A percentile compares a stretch with the other conserved stretches of the same genome.
Conservation (phyloP, 2,329 filamentous ascomycete genomes). For the Talaromyces pinophilus region DNA sequence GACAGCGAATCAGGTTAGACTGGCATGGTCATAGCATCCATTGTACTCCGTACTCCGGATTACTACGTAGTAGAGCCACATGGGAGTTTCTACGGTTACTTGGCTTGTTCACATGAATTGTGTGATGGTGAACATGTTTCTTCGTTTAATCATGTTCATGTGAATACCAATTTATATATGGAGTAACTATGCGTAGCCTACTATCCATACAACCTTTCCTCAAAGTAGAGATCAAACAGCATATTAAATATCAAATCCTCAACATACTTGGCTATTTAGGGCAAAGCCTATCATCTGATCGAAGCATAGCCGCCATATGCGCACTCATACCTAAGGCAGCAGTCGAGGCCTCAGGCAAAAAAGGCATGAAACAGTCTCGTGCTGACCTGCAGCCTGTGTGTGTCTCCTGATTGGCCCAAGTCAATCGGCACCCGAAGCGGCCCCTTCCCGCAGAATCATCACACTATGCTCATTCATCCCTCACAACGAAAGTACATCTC, state of each 20-base stretch:
- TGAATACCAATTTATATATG: not conserved
- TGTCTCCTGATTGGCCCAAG: not conserved
- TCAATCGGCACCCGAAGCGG: conserved; percentile 4
- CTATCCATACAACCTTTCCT: not conserved
- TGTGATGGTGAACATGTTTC: not conserved
- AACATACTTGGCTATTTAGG: not conserved
- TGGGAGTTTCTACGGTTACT: not conserved
- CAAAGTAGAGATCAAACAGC: not conserved
- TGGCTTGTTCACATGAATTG: not conserved
- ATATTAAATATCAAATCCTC: not conserved
- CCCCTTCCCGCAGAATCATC: conserved; percentile 12
- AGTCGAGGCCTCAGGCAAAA: not conserved
- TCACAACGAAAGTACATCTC: not conserved
- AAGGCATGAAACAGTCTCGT: conserved; percentile 10
- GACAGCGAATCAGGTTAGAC: conserved; percentile 9
- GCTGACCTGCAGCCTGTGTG: not conserved
- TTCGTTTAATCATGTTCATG: not conserved
- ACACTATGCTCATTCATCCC: not conserved
- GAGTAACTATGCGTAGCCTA: not conserved
- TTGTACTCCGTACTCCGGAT: not conserved
- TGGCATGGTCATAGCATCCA: not conserved
- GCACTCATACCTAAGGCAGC: not conserved
- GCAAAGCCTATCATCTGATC: not conserved
- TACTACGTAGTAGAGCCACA: not conserved
- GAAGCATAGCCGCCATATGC: conserved; percentile 9